Evolutionary conservation across 2,329 filamentous ascomycete species (phyloP).

Genomic region (Ophiosphaerella narmari): DNA sequence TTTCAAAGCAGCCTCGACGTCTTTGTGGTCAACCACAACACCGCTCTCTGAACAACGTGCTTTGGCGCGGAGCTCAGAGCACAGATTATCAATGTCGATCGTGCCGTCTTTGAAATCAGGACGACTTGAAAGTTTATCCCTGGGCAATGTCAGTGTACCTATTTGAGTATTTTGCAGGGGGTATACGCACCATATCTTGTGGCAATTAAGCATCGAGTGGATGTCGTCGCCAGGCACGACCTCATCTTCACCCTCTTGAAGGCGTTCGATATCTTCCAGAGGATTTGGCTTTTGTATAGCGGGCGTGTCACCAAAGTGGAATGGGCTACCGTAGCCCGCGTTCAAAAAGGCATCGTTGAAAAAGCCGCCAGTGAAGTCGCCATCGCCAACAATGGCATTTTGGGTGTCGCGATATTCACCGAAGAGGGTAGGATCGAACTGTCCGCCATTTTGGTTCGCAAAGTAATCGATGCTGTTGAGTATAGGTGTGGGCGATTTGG

Average conservation of each 20-base stretch:
- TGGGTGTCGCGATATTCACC: conserved; percentile 91
- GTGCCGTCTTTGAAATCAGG: conserved; percentile 87
- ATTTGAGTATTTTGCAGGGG: background rate
- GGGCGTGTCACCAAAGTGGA: conserved; percentile 65
- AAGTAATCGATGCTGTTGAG: conserved; percentile 72
- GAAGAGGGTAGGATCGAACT: conserved; percentile 91
- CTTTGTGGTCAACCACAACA: conserved; percentile 84
- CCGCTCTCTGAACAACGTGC: conserved; percentile 92
- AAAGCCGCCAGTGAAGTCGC: conserved; percentile 70
- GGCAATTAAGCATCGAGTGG: conserved; percentile 76
- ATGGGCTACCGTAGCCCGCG: conserved; percentile 78
- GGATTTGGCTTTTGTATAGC: conserved; percentile 63
- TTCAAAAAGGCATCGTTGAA: conserved; percentile 78
- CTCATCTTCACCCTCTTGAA: conserved; percentile 71
- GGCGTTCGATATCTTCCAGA: conserved; percentile 76
- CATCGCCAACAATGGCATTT: conserved; percentile 72
- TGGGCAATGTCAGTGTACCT: conserved; percentile 51
- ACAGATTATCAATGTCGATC: conserved; percentile 91
- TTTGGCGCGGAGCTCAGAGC: conserved; percentile 91
- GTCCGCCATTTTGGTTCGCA: conserved; percentile 77
- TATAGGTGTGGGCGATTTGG: conserved; percentile 33
- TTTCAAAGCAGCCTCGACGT: conserved; percentile 71
- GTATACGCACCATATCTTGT: conserved; percentile 82
- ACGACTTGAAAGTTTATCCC: conserved; percentile 88
- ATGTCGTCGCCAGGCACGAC: conserved; percentile 64